Conservation (phyloP, 495 filamentous ascomycete species). For the Aspergillus avenaceus region DNA sequence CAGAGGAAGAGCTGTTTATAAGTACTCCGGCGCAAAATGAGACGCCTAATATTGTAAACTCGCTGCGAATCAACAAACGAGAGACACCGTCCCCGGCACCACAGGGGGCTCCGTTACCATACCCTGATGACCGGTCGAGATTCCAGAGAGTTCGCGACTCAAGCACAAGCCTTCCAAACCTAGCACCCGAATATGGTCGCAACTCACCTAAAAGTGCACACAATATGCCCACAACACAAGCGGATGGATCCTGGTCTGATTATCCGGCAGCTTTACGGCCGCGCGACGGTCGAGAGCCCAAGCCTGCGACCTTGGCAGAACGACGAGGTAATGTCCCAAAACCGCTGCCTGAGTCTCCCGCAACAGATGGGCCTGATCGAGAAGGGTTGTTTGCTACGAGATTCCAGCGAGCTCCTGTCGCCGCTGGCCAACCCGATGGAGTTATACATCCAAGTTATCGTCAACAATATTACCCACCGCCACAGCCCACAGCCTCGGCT, state of each 20-base stretch:
- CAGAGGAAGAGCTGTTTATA: conserved; percentile 75
- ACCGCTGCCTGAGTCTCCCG: conserved; percentile 72
- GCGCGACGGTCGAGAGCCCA: conserved; percentile 40
- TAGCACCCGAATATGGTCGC: conserved; percentile 30
- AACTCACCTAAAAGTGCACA: conserved; percentile 17
- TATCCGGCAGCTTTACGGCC: conserved; percentile 46
- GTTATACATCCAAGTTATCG: conserved; percentile 53
- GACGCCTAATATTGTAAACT: conserved; percentile 75
- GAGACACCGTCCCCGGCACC: conserved; percentile 40
- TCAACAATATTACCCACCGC: conserved; percentile 67
- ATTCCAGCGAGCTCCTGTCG: conserved; percentile 28
- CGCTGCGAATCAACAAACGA: conserved; percentile 79
- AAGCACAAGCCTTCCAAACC: conserved; percentile 30
- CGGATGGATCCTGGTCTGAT: conserved; percentile 34
- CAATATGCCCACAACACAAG: conserved; percentile 26
- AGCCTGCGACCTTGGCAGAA: conserved; percentile 57
- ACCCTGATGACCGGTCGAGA: conserved; percentile 67
- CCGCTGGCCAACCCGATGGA: conserved; percentile 11
- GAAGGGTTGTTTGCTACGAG: conserved; percentile 57
- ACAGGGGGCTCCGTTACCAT: conserved; percentile 54
- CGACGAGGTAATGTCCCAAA: conserved; percentile 67
- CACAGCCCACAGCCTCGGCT: conserved; percentile 28
- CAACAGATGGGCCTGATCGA: conserved; percentile 64
- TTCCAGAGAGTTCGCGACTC: conserved; percentile 36
- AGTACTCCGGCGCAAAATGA: conserved; percentile 48